Conservation (phyloP, 2,329 filamentous ascomycete genomes). For the Diplocarpon rosae region DNA sequence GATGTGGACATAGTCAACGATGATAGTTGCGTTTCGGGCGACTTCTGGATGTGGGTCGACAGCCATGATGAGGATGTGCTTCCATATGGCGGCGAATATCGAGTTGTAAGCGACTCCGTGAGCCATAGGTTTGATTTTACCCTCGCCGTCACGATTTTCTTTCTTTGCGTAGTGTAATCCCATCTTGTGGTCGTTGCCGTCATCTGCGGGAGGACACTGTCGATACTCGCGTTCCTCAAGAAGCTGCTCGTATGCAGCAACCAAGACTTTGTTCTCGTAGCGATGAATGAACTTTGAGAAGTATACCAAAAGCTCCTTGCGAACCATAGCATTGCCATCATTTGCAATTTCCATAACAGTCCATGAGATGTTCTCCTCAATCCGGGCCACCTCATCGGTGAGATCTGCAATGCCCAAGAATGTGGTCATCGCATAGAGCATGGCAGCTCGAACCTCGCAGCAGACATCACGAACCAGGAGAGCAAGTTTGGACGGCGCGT, state of each 20-base stretch:
- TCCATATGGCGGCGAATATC: constrained; percentile 89
- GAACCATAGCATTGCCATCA: constrained; percentile 88
- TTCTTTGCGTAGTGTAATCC: constrained; percentile 49
- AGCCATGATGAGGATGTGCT: constrained; percentile 79
- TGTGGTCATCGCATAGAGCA: constrained; percentile 85
- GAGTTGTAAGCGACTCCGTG: constrained; percentile 70
- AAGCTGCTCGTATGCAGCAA: constrained; percentile 84
- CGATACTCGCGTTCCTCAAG: constrained; percentile 69
- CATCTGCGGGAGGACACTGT: constrained; percentile 41
- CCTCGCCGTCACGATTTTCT: constrained; percentile 45
- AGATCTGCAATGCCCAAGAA: constrained; percentile 90
- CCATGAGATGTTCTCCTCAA: constrained; percentile 84
- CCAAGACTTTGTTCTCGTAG: constrained; percentile 85
- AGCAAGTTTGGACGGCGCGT: constrained; percentile 67
- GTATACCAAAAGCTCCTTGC: constrained; percentile 87
- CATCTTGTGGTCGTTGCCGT: constrained; percentile 49
- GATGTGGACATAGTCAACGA: constrained; percentile 77
- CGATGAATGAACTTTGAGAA: constrained; percentile 83
- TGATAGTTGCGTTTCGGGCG: constrained; percentile 69
- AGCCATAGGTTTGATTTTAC: constrained; percentile 43
- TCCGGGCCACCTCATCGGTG: constrained; percentile 79
- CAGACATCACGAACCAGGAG: constrained; percentile 74
- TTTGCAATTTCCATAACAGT: constrained; percentile 84
- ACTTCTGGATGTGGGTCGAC: constrained; percentile 94
- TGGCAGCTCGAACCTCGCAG: constrained; percentile 85